Evolutionary conservation across 169 alveolate genomes (phyloP).

Genomic region (Theileria orientalis): DNA sequence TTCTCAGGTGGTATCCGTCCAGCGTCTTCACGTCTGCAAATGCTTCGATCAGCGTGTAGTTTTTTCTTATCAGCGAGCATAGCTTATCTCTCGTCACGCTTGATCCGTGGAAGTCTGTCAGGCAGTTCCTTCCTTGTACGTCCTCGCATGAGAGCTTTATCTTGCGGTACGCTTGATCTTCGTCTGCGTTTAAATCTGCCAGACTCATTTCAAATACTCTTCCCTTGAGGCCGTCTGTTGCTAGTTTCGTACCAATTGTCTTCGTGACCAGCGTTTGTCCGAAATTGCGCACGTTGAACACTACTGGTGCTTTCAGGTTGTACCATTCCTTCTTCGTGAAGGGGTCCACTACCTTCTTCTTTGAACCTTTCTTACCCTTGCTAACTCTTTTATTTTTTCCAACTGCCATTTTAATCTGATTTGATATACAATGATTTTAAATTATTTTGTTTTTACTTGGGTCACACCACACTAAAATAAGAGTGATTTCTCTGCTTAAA

Average conservation of each 20-base stretch:
- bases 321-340: conserved; percentile 96
- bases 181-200: conserved; percentile 94
- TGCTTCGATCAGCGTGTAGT: conserved; percentile 96
- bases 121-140: conserved; percentile 91
- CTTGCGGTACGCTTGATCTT: conserved; percentile 93
- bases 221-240: conserved; percentile 92
- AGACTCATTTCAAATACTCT: conserved; percentile 93
- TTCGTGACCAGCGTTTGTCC: conserved; percentile 94
- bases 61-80: conserved; percentile 94
- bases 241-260: conserved; percentile 92
- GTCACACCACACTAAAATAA: not conserved
- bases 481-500: not conserved
- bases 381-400: conserved; percentile 95
- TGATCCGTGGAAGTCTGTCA: conserved; percentile 96
- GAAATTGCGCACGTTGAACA: conserved; percentile 90
- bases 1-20: conserved; percentile 93
- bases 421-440: not conserved
- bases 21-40: conserved; percentile 94
- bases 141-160: conserved; percentile 93
- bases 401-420: conserved; percentile 85
- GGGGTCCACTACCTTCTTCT: conserved; percentile 95
- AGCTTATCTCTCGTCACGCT: conserved; percentile 95
- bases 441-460: not conserved
- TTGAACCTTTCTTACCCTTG: conserved; percentile 96
- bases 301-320: conserved; percentile 93